A percentile compares a stretch with the other conserved stretches of the same genome.
phyloP scores from a whole-genome alignment of 2,329 filamentous ascomycete genomes.

The Polytolypa hystricis region DNA sequence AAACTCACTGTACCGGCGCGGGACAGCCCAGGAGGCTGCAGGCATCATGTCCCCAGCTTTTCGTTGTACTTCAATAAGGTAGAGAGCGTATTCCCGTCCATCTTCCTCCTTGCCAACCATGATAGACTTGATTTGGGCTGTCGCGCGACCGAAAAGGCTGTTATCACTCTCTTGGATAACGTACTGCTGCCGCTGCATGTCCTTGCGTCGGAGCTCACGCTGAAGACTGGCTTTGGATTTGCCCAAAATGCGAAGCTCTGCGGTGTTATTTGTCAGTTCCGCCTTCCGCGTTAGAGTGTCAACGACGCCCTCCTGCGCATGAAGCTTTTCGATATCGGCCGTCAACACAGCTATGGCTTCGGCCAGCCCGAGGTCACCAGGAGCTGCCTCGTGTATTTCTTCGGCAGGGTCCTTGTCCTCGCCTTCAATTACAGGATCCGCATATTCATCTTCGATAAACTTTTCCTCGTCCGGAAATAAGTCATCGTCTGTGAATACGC shows the following conservation, averaged over 20 bases:
- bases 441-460: conserved; percentile 74
- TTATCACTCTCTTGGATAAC: conserved; percentile 97
- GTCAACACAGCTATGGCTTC: conserved; percentile 87
- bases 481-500: conserved; percentile 88
- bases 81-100: conserved; percentile 79
- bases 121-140: conserved; percentile 80
- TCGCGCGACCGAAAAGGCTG: conserved; percentile 84
- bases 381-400: conserved; percentile 84
- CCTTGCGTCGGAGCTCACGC: conserved; percentile 83
- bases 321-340: conserved; percentile 78
- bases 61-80: conserved; percentile 81
- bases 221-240: conserved; percentile 93
- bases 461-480: conserved; percentile 83
- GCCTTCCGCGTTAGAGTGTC: conserved; percentile 88
- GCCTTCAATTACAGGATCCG: conserved; percentile 52
- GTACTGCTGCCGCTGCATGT: conserved; percentile 92
- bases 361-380: conserved; percentile 82
- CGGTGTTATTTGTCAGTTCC: conserved; percentile 91
- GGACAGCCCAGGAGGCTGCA: conserved; percentile 85
- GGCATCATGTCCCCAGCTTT: conserved; percentile 93
- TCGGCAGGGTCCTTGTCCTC: conserved; percentile 57
- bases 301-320: conserved; percentile 78
- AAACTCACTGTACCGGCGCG: conserved; percentile 93
- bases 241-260: conserved; percentile 78
- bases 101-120: conserved; percentile 88